A percentile compares a stretch with the other conserved stretches of the same genome.
phyloP scores from a whole-genome alignment of 306 rosid species.

The Lathyrus aphaca region DNA sequence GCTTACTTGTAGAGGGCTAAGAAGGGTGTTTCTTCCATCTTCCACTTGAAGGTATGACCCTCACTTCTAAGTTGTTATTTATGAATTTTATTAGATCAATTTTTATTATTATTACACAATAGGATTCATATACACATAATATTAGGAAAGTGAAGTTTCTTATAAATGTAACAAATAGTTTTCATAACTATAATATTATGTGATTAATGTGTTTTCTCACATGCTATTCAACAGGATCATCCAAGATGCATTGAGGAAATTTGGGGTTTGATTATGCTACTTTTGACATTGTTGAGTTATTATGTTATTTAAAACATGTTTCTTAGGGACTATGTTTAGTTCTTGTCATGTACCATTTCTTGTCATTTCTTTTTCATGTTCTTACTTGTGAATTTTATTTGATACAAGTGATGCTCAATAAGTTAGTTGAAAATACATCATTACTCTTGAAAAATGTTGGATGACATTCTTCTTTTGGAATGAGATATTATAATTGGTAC shows the following conservation, averaged over 20 bases:
- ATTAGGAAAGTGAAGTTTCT: too few species aligned
- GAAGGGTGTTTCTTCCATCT: conserved; percentile 79
- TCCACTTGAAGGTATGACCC: conserved; percentile 47
- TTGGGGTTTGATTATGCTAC: not conserved
- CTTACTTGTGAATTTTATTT: not conserved
- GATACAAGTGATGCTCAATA: not conserved
- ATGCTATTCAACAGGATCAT: conserved; percentile 34
- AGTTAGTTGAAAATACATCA: too few species aligned
- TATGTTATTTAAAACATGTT: conserved; percentile 10
- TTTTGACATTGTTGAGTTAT: not conserved
- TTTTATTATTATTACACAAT: not conserved
- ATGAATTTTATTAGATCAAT: too few species aligned
- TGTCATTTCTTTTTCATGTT: not conserved
- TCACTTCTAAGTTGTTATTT: not conserved
- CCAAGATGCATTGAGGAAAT: conserved; percentile 17
- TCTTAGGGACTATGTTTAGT: not conserved
- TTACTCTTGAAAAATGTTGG: too few species aligned
- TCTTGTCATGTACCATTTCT: not conserved
- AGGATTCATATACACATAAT: too few species aligned
- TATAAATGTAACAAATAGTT: too few species aligned
- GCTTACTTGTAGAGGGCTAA: conserved; percentile 57
- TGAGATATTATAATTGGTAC: too few species aligned
- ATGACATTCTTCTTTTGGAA: too few species aligned
- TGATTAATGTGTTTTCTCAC: conserved; percentile 4
- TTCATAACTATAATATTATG: not conserved